These are phyloP conservation scores for Cardamine occulta DNA, from an alignment of 345 rosid species.

Conservation along the genomic window DNA sequence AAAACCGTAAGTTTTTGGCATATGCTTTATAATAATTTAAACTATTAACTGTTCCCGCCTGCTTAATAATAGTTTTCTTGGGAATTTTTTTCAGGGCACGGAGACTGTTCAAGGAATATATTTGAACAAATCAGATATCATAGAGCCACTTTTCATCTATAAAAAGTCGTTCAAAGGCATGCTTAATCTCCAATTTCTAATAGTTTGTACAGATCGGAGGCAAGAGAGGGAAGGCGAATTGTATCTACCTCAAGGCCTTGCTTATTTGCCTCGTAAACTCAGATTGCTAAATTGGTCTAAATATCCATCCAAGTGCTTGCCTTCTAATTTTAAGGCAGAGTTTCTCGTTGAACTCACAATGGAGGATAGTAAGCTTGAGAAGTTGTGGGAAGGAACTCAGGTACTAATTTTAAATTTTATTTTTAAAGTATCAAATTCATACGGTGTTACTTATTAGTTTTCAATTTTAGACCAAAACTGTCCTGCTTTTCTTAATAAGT, in stretches of 20 bases:
- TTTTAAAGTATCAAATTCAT: not conserved
- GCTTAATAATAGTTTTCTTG: not conserved
- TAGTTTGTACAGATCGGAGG: not conserved
- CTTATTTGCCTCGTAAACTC: not conserved
- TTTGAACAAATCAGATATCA: not conserved
- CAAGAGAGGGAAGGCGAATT: slow-evolving; percentile 3
- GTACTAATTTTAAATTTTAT: too few species aligned
- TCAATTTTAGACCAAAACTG: too few species aligned
- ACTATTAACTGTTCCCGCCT: too few species aligned
- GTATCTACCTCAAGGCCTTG: not conserved
- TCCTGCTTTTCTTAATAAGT: too few species aligned
- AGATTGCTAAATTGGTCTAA: not conserved
- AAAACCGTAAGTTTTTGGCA: not conserved
- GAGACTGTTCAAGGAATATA: not conserved
- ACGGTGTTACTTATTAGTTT: too few species aligned
- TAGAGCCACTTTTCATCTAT: too few species aligned
- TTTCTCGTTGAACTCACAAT: slow-evolving; percentile 20
- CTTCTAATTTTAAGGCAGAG: not conserved
- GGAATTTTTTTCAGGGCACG: not conserved
- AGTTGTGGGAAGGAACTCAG: slow-evolving; percentile 30
- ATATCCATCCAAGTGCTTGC: slow-evolving; percentile 1
- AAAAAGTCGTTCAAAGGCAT: not conserved
- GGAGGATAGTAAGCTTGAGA: slow-evolving; percentile 25
- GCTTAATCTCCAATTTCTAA: not conserved
- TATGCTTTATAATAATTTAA: not conserved